phyloP scores from a whole-genome alignment of 1,139 yeast genomes.

The Pneumocystis jirovecii region DNA sequence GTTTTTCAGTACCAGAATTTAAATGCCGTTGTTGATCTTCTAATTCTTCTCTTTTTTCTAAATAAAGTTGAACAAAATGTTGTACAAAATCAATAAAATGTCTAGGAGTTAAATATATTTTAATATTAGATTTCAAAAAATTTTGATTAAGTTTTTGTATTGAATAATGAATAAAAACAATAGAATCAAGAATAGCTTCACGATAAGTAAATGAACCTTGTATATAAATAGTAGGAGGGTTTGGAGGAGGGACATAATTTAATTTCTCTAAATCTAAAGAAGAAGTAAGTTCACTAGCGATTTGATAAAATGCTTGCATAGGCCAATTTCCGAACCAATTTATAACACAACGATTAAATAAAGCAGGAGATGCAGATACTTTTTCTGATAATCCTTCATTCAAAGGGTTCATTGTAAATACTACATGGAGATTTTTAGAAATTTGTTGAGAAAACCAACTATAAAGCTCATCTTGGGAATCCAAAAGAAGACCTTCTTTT shows the following conservation, averaged over 20 bases:
- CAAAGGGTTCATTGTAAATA: slow-evolving; percentile 59
- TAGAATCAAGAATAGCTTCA: slow-evolving; percentile 34
- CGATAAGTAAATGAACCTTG: slow-evolving; percentile 26
- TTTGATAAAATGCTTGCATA: slow-evolving; percentile 33
- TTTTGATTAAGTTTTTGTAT: slow-evolving; percentile 15
- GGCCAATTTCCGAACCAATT: slow-evolving; percentile 90
- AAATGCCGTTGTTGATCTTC: slow-evolving; percentile 63
- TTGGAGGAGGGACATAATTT: slow-evolving; percentile 25
- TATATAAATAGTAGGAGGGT: slow-evolving; percentile 8
- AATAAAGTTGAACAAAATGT: slow-evolving; percentile 34
- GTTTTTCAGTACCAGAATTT: slow-evolving; percentile 55
- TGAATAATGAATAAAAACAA: slow-evolving; percentile 35
- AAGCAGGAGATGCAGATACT: slow-evolving; percentile 69
- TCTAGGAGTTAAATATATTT: slow-evolving; percentile 34
- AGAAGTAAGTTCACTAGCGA: slow-evolving; percentile 33
- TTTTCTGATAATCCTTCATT: slow-evolving; percentile 27
- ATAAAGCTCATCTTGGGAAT: slow-evolving; percentile 57
- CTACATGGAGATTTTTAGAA: slow-evolving; percentile 61
- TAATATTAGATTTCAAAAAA: slow-evolving; percentile 9
- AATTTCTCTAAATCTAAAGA: slow-evolving; percentile 41
- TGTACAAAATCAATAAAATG: slow-evolving; percentile 40
- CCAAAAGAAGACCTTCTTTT: slow-evolving; percentile 47
- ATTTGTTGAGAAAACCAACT: slow-evolving; percentile 61
- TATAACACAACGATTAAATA: slow-evolving; percentile 78
- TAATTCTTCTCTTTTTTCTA: slow-evolving; percentile 32